Conservation (phyloP, 495 filamentous ascomycete species). For the Neurospora cerealis region DNA sequence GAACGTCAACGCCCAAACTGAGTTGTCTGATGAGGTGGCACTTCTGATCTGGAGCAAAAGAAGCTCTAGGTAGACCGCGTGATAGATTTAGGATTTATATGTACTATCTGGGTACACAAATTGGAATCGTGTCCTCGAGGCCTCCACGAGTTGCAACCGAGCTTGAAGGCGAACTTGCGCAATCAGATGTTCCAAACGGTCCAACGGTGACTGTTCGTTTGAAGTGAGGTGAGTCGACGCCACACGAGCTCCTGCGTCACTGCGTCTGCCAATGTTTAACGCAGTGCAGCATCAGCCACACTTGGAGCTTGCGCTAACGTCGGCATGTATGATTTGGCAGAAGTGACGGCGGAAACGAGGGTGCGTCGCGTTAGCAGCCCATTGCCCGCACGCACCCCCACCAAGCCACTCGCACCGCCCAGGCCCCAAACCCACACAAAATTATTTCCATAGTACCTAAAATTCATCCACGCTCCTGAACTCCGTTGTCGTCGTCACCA, state of each 20-base stretch:
- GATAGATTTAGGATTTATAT: not conserved
- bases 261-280: not conserved
- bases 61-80: not conserved
- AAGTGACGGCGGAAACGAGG: not conserved
- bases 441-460: constrained; percentile 19
- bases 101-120: not conserved
- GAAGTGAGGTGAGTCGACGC: not conserved
- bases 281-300: constrained; percentile 7
- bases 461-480: constrained; percentile 21
- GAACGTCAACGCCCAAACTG: not conserved
- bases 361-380: not conserved
- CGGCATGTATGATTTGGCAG: not conserved
- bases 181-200: not conserved
- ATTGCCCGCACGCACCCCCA: not conserved
- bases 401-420: constrained; percentile 6
- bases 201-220: not conserved
- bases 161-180: not conserved
- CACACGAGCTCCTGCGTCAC: not conserved
- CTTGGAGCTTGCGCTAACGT: not conserved
- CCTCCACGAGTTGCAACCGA: not conserved
- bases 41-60: not conserved
- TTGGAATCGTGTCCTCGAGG: not conserved
- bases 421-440: constrained; percentile 21
- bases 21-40: not conserved
- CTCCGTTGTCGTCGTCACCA: constrained; percentile 18